Conservation (phyloP, 306 rosid species). For the Vigna nakashimae region DNA sequence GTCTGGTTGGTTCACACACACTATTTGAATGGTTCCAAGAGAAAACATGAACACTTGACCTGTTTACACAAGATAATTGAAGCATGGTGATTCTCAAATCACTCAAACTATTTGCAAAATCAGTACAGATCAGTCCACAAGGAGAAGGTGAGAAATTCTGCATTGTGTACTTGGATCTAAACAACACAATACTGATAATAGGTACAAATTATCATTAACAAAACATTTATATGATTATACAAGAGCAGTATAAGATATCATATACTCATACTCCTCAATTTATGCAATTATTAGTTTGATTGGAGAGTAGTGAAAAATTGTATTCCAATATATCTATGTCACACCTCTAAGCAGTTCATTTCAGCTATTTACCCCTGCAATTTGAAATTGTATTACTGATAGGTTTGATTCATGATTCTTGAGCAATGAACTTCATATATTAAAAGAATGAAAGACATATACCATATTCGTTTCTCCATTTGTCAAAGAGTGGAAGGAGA, state of each 20-base stretch:
- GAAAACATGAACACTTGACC: constrained; percentile 53
- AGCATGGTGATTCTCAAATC: background rate
- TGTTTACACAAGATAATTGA: constrained; percentile 15
- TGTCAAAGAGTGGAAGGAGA: constrained; percentile 48
- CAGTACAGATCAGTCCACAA: background rate
- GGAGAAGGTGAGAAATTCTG: too few species aligned
- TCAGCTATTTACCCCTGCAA: background rate
- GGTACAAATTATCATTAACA: too few species aligned
- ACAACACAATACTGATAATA: too few species aligned
- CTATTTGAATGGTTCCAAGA: constrained; percentile 53
- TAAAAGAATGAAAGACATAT: background rate
- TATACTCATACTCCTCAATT: too few species aligned
- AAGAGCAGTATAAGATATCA: too few species aligned
- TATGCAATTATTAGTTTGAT: background rate
- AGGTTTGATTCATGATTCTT: background rate
- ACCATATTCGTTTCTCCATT: constrained; percentile 55
- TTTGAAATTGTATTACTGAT: background rate
- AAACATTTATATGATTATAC: too few species aligned
- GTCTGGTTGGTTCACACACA: constrained; percentile 47
- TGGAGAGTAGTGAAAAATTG: background rate
- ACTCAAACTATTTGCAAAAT: background rate
- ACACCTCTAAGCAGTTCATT: background rate
- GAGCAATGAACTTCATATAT: background rate
- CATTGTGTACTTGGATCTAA: too few species aligned
- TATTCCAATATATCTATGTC: background rate